Base-by-base conservation (phyloP, 2,329 filamentous ascomycete species). In the Cladosporium sp. region DNA sequence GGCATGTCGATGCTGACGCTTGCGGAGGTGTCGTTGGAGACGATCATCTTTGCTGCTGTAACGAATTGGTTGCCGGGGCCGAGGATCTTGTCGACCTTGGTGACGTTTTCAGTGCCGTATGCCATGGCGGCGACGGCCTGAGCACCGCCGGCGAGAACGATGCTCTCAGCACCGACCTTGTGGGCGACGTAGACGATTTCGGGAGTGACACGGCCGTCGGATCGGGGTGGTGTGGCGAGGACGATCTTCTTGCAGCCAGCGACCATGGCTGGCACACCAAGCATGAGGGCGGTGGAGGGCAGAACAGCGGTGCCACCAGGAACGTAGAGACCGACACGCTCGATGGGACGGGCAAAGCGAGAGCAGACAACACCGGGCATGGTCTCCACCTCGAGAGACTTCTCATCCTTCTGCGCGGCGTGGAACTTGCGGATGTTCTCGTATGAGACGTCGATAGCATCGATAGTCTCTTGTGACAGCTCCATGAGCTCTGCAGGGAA, bases 11-110 rank as follows among this genome's bases (percentile, higher is more conserved):
- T 98, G 69, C 89, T 85, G 35, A 96, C 91, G 18, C 88, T 87
- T 11, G 93, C 93, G 53, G 90, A 94, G 38, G 93, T 97, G 67
- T 98, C 93, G 69, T 98, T 98, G 70, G 86, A 88, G 38, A 98
- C 93, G 61, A 91, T 79, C 93, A 98, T 98, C 80, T 98, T 98
- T 46, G 88, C 93, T 0, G 93, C 93, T 0, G 93, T 98, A 35
- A 98, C 93, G 65, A 97, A 98, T 69, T 97, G 93, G 72, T 98
- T 98, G 30, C 93, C 93, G 2, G 93, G 93, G 0, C 93, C 93
- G 11, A 97, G 82, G 60, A 98, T 96, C 80, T 98, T 98, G 77
- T 98, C 93, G 7, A 98, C 93, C 75, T 98, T 98, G 69, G 78
- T 88, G 43, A 98, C 83, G 60, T 84, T 92, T 70, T 96, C 86